Conservation (phyloP, 345 rosid genomes). For the Eucalyptus sideroxylon region DNA sequence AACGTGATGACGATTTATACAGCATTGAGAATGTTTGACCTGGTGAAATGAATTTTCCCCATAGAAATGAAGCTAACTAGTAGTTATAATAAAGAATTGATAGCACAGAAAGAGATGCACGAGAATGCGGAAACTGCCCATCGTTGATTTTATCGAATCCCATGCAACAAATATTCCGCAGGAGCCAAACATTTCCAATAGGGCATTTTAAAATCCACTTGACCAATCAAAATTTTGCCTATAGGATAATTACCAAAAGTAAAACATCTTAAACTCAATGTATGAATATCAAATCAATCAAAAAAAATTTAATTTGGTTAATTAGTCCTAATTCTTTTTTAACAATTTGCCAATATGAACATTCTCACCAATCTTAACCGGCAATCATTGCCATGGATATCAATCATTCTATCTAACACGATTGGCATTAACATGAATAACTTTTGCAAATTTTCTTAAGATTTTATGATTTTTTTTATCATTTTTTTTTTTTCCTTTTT, state of each 20-base stretch:
- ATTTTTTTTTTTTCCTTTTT: neutral
- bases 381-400: neutral
- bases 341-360: neutral
- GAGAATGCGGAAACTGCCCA: neutral
- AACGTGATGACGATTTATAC: neutral
- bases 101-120: neutral
- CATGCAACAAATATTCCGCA: neutral
- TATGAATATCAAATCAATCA: neutral
- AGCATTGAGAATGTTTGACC: neutral
- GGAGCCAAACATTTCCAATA: neutral
- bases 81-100: neutral
- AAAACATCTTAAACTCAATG: neutral
- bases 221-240: neutral
- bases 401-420: rapidly evolving
- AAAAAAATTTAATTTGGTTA: rapidly evolving
- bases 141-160: neutral
- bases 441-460: neutral
- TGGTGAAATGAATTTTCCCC: neutral
- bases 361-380: rapidly evolving
- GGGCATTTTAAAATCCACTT: neutral
- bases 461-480: neutral
- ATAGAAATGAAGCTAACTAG: neutral
- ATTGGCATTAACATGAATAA: neutral
- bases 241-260: neutral
- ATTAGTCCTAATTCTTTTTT: neutral